Conservation (phyloP, 2,329 filamentous ascomycete genomes). For the Fonsecaea multimorphosa region DNA sequence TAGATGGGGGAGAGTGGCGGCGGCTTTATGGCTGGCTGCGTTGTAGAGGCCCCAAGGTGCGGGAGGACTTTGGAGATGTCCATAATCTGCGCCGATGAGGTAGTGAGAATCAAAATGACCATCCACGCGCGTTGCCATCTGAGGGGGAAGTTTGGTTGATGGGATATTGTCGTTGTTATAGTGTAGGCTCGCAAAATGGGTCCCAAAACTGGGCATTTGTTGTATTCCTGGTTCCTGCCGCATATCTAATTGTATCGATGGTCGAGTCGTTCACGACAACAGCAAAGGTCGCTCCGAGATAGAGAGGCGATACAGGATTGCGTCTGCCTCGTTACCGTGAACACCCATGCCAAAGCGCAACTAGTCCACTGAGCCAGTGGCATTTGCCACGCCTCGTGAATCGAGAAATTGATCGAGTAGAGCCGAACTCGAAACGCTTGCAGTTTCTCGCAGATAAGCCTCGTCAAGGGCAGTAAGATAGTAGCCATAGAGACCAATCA, state of each 20-base stretch:
- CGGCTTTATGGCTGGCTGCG: conserved; percentile 49
- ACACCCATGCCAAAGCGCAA: conserved; percentile 58
- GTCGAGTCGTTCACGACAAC: background rate
- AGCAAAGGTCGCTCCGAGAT: background rate
- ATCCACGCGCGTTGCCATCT: background rate
- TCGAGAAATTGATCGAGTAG: conserved; percentile 53
- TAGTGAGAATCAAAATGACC: background rate
- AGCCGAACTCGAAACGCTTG: conserved; percentile 51
- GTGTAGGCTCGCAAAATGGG: background rate
- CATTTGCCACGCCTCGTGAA: conserved; percentile 53
- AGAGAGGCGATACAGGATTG: background rate
- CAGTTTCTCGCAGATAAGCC: conserved; percentile 49
- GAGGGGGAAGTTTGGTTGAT: background rate
- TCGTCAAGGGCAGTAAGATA: conserved; percentile 45
- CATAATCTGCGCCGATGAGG: background rate
- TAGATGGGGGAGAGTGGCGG: conserved; percentile 52
- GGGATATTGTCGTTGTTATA: background rate
- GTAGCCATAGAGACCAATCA: too few species aligned
- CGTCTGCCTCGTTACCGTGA: conserved; percentile 39
- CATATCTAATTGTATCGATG: background rate
- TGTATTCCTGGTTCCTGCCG: background rate
- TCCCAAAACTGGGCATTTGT: background rate
- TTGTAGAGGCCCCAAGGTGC: background rate
- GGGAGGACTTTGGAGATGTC: background rate
- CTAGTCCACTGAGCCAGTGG: conserved; percentile 55